Conservation (phyloP, 2,329 filamentous ascomycete species). For the Trichophaea hybrida region DNA sequence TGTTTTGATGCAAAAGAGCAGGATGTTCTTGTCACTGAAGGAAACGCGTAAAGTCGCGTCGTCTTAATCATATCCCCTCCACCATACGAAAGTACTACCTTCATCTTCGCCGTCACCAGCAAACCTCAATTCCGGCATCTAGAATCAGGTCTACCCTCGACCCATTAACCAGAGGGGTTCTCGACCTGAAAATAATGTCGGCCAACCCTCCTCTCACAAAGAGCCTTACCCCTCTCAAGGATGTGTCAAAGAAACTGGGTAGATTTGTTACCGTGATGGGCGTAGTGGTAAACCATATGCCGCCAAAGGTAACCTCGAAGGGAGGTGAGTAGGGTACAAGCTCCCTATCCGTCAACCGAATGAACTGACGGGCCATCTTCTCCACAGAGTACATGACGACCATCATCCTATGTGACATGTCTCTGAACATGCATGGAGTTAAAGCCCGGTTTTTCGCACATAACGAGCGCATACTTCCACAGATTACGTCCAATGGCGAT, state of each 20-base stretch:
- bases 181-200: neutral
- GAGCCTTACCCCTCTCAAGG: neutral
- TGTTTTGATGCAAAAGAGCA: no score
- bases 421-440: conserved; percentile 4
- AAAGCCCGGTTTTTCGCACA: conserved; percentile 13
- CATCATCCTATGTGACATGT: conserved; percentile 18
- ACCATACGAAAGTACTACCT: no score
- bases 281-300: conserved; percentile 28
- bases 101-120: no score
- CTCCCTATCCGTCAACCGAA: neutral
- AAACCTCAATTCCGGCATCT: no score
- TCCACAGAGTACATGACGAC: conserved; percentile 16
- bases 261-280: conserved; percentile 25
- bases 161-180: no score
- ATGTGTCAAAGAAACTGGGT: neutral
- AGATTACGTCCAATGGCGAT: conserved; percentile 14
- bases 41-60: no score
- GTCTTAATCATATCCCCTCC: no score
- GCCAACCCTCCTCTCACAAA: neutral
- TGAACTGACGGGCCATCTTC: neutral
- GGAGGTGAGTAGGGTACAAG: conserved; percentile 11
- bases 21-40: no score
- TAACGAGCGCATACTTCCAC: conserved; percentile 9
- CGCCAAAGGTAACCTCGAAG: conserved; percentile 9
- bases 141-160: no score